phyloP scores from a whole-genome alignment of 257 asterid genomes.

The Fraxinus americana region DNA sequence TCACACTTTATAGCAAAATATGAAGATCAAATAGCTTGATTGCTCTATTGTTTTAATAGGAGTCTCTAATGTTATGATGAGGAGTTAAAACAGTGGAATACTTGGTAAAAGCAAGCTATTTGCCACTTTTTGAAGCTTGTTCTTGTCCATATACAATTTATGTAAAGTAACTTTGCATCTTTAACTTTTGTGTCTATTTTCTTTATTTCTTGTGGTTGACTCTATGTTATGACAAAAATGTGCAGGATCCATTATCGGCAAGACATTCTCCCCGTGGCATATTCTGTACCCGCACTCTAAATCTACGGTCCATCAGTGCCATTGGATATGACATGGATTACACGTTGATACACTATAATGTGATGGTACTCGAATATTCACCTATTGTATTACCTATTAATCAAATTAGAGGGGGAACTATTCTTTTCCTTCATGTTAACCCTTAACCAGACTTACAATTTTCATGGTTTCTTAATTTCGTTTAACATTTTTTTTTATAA shows the following conservation, averaged over 20 bases:
- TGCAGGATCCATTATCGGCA: constrained; percentile 70
- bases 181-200: neutral
- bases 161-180: neutral
- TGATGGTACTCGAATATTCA: constrained; percentile 47
- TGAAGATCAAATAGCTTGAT: neutral
- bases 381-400: neutral
- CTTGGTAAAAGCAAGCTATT: neutral
- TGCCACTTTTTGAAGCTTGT: neutral
- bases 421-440: neutral
- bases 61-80: neutral
- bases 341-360: constrained; percentile 80
- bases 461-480: neutral
- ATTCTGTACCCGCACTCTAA: constrained; percentile 78
- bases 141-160: neutral
- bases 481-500: neutral
- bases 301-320: constrained; percentile 72
- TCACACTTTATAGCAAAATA: neutral
- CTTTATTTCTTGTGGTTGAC: constrained; percentile 11
- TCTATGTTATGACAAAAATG: constrained; percentile 20
- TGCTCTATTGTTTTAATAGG: neutral
- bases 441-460: neutral
- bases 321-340: constrained; percentile 94
- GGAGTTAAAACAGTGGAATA: neutral
- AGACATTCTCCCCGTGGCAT: constrained; percentile 75
- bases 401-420: neutral